Percentiles rank a stretch among this genome's conserved stretches.
Conservation (phyloP, 2,329 filamentous ascomycete species). For the Emydomyces testavorans region DNA sequence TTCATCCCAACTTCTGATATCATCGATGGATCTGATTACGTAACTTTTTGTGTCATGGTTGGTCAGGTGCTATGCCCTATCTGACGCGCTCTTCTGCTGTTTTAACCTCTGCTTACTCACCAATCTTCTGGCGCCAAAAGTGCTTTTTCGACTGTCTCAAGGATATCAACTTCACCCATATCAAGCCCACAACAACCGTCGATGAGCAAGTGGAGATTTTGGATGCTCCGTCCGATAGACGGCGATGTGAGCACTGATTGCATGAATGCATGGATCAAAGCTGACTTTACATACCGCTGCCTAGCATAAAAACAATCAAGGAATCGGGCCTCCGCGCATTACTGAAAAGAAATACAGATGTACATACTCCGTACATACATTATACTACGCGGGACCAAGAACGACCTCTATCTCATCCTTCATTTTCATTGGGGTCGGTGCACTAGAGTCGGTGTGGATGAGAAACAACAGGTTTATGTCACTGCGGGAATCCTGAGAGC, state of each 20-base stretch:
- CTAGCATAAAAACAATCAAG: conserved; percentile 17
- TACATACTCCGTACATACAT: too few relatives aligned
- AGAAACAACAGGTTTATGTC: conserved; percentile 16
- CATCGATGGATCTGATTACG: too few relatives aligned
- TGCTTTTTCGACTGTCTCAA: neutral
- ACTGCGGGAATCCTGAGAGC: conserved; percentile 13
- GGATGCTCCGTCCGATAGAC: too few relatives aligned
- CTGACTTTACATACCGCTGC: too few relatives aligned
- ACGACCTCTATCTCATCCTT: conserved; percentile 16
- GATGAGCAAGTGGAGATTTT: neutral
- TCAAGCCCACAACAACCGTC: neutral
- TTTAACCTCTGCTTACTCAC: too few relatives aligned
- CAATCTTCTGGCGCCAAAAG: too few relatives aligned
- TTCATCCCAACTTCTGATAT: too few relatives aligned
- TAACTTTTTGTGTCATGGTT: too few relatives aligned
- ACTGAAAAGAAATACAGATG: conserved; percentile 13
- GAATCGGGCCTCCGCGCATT: conserved; percentile 13
- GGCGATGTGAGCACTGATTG: too few relatives aligned
- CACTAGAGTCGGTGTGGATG: conserved; percentile 15
- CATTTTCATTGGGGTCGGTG: conserved; percentile 8
- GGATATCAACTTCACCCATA: neutral
- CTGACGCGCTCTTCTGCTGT: too few relatives aligned
- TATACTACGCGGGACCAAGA: conserved; percentile 12
- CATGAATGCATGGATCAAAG: too few relatives aligned
- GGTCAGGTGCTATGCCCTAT: too few relatives aligned